These are phyloP conservation scores for Plasmodium billcollinsi DNA, from an alignment of 169 alveolate genomes.

Conservation along the genomic window DNA sequence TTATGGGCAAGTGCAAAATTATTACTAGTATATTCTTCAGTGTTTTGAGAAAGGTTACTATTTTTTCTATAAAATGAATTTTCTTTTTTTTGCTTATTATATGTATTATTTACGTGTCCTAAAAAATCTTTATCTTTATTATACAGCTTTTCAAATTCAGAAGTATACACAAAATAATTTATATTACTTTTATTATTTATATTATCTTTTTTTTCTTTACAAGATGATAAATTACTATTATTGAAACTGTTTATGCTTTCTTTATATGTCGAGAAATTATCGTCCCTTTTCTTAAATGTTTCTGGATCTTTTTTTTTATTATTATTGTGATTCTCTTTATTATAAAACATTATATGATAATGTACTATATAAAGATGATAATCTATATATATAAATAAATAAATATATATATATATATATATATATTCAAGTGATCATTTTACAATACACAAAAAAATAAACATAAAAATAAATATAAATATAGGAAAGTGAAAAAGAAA, in stretches of 20 bases:
- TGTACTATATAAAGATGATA: not conserved
- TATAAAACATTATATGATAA: slow-evolving; percentile 30
- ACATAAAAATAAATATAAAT: not conserved
- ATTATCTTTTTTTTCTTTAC: slow-evolving; percentile 5
- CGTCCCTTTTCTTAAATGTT: slow-evolving; percentile 30
- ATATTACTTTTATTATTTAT: not conserved
- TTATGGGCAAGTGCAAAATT: not conserved
- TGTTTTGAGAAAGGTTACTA: slow-evolving; percentile 10
- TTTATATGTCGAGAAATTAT: slow-evolving; percentile 7
- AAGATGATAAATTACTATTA: slow-evolving; percentile 9
- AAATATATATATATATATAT: not conserved
- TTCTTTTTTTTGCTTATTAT: slow-evolving; percentile 1
- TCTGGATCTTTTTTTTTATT: slow-evolving; percentile 28
- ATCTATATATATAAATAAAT: not conserved
- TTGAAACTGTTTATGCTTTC: slow-evolving; percentile 24
- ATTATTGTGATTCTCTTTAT: slow-evolving; percentile 4
- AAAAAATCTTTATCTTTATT: slow-evolving; percentile 8
- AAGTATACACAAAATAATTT: not conserved
- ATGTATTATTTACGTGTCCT: not conserved
- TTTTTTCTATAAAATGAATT: not conserved
- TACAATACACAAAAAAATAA: not conserved
- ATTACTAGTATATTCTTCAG: slow-evolving; percentile 34
- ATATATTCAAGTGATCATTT: too few relatives aligned
- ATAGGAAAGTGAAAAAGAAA: too few relatives aligned
- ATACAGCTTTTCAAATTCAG: not conserved